Base-by-base conservation (phyloP, 192 early-diverging fungal genomes). In the Phlyctochytrium planicorne region DNA sequence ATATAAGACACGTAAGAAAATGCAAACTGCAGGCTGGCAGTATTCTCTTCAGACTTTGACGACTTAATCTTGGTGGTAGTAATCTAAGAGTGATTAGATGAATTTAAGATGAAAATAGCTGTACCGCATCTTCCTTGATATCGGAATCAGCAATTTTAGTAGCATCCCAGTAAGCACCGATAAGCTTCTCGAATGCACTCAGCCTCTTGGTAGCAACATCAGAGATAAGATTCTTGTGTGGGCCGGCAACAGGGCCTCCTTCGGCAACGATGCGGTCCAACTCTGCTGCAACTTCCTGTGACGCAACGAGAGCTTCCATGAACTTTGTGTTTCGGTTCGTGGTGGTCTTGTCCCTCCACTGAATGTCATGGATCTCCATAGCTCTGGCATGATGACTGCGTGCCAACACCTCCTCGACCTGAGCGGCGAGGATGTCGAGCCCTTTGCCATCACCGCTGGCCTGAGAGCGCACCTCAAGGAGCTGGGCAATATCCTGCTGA, bases 51-150 rank as follows among this genome's bases (percentile, higher is more conserved):
- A 6, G 83, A 84, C 69, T 90, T 89, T 6, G 87, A 89, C 1
- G 89, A 91, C 36, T 83, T 87, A 31, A 90, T 82, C 64, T 87
- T 88, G 6, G 84, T 80, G 2, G 84, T 79, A 0, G 87, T 88
- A 47, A 78, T 70, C 82, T 84, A 62, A n/a, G 53, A 62, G 30
- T 32, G 37, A 60, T 67, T 50, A 36, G 20, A 60, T 65, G 20
- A 79, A 12, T 33, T 34, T 27, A 35, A 31, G 14, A 53, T 27
- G 60, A 4, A 16, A 30, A 63, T 34, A n/a, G n/a, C n/a, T n/a
- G 31, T 25, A 68, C 65, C 52, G 24, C 81, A 57, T 90, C 86
- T 30, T 91, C 87, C 59, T 84, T 84, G 24, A 91, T 50, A 30
- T 83, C 83, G 36, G 77, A 80, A 66, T 87, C 84, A 36, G 82